Evolutionary conservation across 208 protist genomes (phyloP), one percentile per base, ranked within the genome.

Genomic region (Wallacemonas sp.): DNA sequence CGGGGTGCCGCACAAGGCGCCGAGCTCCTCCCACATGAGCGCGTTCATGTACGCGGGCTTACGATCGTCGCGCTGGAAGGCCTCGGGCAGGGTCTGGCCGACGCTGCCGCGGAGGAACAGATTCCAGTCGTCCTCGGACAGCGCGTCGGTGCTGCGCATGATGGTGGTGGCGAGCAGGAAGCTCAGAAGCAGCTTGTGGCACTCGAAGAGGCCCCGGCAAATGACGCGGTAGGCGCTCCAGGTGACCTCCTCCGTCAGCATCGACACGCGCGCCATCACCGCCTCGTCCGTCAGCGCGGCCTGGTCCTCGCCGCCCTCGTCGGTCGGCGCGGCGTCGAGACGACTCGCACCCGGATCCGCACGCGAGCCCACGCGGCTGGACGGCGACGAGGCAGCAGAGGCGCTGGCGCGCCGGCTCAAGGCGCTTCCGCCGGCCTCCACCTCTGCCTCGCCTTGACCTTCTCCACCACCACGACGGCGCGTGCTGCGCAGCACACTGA

Each of bases 121-220:
- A 12, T 80, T 67, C 91, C 91, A 98, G 69, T 97, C 92, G 39
- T 74, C 74, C 61, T 80, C 82, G n/a, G 69, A 65, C 18, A 98
- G 71, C 2, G 57, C 45, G 12, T 76, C 75, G 22, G 59, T 67
- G 57, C 79, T 82, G 39, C 85, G 78, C 61, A 91, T 78, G 54
- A 99, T 85, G 8, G 82, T 82, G 36, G 85, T 82, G 42, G 82
- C 77, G 10, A 99, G 82, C 38, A 99, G 67, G 41, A 98, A 97
- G 33, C 93, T 94, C 76, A 97, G 97, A 45, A 97, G 84, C 29
- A 96, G 76, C 83, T 98, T 98, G 85, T 98, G 87, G 18, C 79
- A 59, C 57, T 97, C 94, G 69, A 98, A 98, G 26, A 98, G 87
- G n/a, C 94, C 96, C 36, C 96, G 89, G 85, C 96, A 98, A 31